Evolutionary conservation across 768 basidiomycete genomes (phyloP), one percentile per base, ranked within the genome.

Genomic region (Naganishia onofrii): DNA sequence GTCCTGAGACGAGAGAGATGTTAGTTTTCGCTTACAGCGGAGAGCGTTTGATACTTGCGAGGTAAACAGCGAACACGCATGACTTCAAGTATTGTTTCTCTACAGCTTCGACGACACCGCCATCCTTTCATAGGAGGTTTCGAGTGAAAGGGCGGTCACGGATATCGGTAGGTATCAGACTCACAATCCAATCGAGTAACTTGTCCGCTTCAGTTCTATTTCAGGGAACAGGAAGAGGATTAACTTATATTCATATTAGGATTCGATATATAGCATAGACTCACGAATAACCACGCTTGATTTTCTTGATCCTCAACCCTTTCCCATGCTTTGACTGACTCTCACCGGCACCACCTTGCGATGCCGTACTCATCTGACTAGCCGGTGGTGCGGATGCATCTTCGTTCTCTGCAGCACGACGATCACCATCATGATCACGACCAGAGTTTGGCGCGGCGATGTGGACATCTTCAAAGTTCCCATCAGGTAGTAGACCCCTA

Each of bases 131-230:
- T 7, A 17, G 13, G 32, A 21, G 23, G 23, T 32, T 36, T 44
- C 34, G 17, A 28, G 26, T 42, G 21, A 2, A 9, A 66, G 38
- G n/a, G 8, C 21, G 54, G 7, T 42, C 42, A 21, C 38, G 44
- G 32, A 55, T 5, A 21, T 21, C 7, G 13, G 48, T 3, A 55
- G 46, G 21, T 8, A 29, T 34, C 54, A 21, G 26, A 66, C 71
- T 64, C 23, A 72, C 71, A 19, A 72, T 31, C 71, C 71, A 72
- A 21, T 68, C 67, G 36, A 72, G 53, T 4, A 72, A 28, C 31
- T 68, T 72, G 56, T 72, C 71, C 29, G 71, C 71, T 65, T 72
- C 71, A 26, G 66, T 58, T n/a, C 71, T 71, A 26, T 28, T 36
- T 36, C 34, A 7, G 15, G 9, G 42, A 42, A 15, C 42, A 15